Base-by-base conservation (phyloP, 2,329 filamentous ascomycete species). In the Botryotinia convoluta region DNA sequence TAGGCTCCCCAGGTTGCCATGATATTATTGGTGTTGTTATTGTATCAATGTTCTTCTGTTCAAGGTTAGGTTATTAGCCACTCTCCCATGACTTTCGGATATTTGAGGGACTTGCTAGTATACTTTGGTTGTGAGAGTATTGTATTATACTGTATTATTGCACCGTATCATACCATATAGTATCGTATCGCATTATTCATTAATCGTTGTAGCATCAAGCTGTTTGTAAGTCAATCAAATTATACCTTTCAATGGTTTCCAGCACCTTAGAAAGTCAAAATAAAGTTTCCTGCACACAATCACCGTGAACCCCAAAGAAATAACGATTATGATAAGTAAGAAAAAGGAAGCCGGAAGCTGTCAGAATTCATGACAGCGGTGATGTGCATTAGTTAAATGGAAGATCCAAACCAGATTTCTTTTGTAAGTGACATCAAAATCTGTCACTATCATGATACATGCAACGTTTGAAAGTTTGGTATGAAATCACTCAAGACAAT, bases 1-100 rank as follows among this genome's bases (percentile, higher is more conserved):
- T 77, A 77, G 29, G 74, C 42, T 22, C 76, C 76, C 76, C 76
- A 77, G 39, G 76, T 77, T 60, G 76, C 72, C 75, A 77, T 75
- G 39, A 26, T 72, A n/a, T 26, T 29, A 35, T 59, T 32, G 37
- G 12, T 35, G 7, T 32, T 10, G 18, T 42, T n/a, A 10, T 18
- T 35, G 2, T 59, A 45, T 68, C 48, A 32, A 32, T 18, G 22
- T 16, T n/a, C 32, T 32, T 32, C 48, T 57, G n/a, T 4, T 32
- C 4, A 9, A 42, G 7, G 54, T 51, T 10, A 29, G n/a, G 14
- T 22, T 61, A 9, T 44, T 26, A 26, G 70, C 8, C 29, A 35
- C 26, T 5, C 35, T 51, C 29, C 9, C 16, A n/a, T 4, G 22
- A 37, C 8, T 16, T 20, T 22, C 14, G 29, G 14, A 22, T 26